Evolutionary conservation across 1,284 basidiomycete species (phyloP), one percentile per base, ranked within the genome.

Genomic region (Heterobasidion occidentale): DNA sequence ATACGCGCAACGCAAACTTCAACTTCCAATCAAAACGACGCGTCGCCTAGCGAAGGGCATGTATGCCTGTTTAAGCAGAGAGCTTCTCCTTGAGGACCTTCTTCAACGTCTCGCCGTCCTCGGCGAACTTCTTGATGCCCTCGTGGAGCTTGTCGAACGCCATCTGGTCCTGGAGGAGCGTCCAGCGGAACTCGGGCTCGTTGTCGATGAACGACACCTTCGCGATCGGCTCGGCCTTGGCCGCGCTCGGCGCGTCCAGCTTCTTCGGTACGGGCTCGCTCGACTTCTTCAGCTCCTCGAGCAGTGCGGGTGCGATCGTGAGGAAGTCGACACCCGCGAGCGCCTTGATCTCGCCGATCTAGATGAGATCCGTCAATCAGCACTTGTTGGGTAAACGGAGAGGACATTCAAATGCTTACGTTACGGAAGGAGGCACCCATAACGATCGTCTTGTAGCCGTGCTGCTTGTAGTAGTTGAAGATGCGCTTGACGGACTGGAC

Each of bases 341-440:
- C 19, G 92, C 84, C 72, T 88, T 91, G 77, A 99, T 98, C 79
- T 98, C 96, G 67, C 92, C 91, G 58, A 75, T 74, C 90, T 93
- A 58, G 27, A 27, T 27, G 27, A 27, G 27, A 27, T 6, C 27
- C 27, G 27, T 63, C 62, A 35, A 48, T 12, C 46, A 19, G 46
- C 8, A 19, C 12, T 51, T 34, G 33, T 61, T 57, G 46, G 60
- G 59, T 68, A 60, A 59, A 17, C 3, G 34, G 1, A 9, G 15
- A 12, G 27, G 9, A 12, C 35, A 45, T 7, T 47, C 27, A 7
- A 75, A 5, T 5, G 6, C 83, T 53, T 65, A 92, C 87, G 79
- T 96, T 96, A 70, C 94, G 90, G 94, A 99, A 99, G 55, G 94
- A 97, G 61, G 96, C 96, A 72, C 96, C 96, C 96, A 99, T 99